phyloP scores from a whole-genome alignment of 129 eudicot species.

The Flaveria robusta region DNA sequence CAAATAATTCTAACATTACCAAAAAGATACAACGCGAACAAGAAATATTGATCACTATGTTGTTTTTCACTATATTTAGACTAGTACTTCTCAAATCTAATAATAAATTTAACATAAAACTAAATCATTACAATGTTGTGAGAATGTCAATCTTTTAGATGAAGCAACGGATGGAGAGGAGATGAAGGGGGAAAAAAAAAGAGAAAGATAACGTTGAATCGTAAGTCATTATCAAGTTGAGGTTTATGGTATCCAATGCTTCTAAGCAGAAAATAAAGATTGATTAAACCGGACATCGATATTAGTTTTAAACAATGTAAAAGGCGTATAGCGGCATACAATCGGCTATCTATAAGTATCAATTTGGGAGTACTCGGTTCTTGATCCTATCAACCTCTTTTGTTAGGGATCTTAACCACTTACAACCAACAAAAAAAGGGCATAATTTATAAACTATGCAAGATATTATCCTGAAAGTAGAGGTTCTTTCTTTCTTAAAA shows the following conservation, averaged over 20 bases:
- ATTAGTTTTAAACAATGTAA: background rate
- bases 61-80: too few relatives aligned
- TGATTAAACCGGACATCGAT: background rate
- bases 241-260: constrained; percentile 8
- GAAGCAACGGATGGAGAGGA: constrained; percentile 13
- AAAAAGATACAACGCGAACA: too few relatives aligned
- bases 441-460: background rate
- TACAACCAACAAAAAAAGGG: background rate
- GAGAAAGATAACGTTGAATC: constrained; percentile 2
- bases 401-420: constrained; percentile 3
- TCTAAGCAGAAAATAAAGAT: background rate
- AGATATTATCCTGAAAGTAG: background rate
- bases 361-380: background rate
- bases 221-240: constrained; percentile 19
- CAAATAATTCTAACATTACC: too few relatives aligned
- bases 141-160: constrained; percentile 21
- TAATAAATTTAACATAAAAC: background rate
- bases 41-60: too few relatives aligned
- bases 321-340: background rate
- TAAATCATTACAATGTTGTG: constrained; percentile 5
- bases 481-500: constrained; percentile 2
- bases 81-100: background rate
- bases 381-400: constrained; percentile 1
- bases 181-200: background rate
- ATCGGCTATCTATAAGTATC: background rate